Evolutionary conservation across 495 filamentous ascomycete genomes (phyloP).

Genomic region (Oidiodendron maius): DNA sequence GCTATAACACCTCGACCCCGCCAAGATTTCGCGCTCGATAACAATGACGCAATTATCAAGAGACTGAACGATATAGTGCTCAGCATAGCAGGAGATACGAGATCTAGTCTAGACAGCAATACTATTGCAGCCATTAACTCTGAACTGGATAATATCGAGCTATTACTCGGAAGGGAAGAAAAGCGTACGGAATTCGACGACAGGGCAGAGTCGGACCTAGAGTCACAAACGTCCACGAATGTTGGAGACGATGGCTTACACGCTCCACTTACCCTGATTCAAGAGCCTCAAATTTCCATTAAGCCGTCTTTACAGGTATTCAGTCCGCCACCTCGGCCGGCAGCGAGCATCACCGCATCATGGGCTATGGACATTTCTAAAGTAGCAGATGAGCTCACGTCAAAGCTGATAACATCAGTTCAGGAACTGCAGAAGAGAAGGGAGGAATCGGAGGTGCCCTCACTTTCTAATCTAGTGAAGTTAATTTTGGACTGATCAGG

Average conservation of each 20-base stretch:
- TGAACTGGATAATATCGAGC: conserved; percentile 19
- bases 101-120: conserved; percentile 6
- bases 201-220: neutral
- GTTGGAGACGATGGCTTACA: conserved; percentile 15
- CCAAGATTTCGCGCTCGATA: conserved; percentile 28
- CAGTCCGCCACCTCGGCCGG: neutral
- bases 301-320: neutral
- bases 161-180: conserved; percentile 3
- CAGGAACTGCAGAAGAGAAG: conserved; percentile 34
- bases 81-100: conserved; percentile 22
- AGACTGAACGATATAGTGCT: conserved; percentile 40
- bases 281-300: neutral
- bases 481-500: conserved; percentile 1
- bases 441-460: conserved; percentile 44
- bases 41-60: conserved; percentile 42
- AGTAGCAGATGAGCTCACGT: conserved; percentile 34
- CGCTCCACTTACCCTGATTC: conserved; percentile 14
- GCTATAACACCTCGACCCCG: neutral
- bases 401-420: conserved; percentile 31
- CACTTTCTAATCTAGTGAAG: neutral
- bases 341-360: conserved; percentile 4
- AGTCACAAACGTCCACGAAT: neutral
- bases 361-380: conserved; percentile 28
- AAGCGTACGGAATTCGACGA: neutral
- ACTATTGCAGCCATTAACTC: conserved; percentile 16